Conservation (phyloP, 345 rosid genomes). For the Arabidopsis arenosa region DNA sequence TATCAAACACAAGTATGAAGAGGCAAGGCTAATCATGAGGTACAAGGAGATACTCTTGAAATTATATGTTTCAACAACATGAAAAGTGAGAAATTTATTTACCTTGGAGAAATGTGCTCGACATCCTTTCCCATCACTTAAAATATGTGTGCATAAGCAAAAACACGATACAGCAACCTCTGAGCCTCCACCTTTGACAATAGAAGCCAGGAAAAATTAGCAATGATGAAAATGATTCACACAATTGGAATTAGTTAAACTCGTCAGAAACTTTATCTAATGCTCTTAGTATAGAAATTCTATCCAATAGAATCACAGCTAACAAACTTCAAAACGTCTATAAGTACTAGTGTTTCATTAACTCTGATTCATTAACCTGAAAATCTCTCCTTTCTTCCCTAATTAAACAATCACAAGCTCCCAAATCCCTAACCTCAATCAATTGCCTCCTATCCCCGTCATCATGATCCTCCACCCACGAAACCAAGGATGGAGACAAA, state of each 20-base stretch:
- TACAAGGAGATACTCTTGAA: no score
- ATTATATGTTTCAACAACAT: no score
- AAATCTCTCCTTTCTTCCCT: background rate
- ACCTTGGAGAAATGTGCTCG: background rate
- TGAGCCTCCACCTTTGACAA: no score
- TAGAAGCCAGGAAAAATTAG: no score
- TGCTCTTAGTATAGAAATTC: background rate
- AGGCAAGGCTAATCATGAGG: no score
- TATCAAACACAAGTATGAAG: no score
- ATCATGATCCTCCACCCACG: background rate
- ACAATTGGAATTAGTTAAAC: no score
- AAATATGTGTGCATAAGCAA: no score
- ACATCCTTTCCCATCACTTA: no score
- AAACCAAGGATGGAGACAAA: background rate
- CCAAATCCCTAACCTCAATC: constrained; percentile 70
- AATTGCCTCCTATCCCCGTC: constrained; percentile 49
- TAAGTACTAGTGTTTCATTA: background rate
- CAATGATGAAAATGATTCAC: no score
- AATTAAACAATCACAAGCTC: constrained; percentile 53
- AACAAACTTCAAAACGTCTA: background rate
- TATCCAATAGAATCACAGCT: background rate
- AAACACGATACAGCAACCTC: no score
- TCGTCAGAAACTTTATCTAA: background rate
- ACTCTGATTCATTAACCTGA: background rate
- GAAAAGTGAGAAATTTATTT: no score